A percentile compares a stretch with the other conserved stretches of the same genome.
These are phyloP conservation scores for Bryoerythrophyllum caledonicum DNA, from an alignment of 225 moss, liverwort and hornwort genomes.

Conservation along the genomic window DNA sequence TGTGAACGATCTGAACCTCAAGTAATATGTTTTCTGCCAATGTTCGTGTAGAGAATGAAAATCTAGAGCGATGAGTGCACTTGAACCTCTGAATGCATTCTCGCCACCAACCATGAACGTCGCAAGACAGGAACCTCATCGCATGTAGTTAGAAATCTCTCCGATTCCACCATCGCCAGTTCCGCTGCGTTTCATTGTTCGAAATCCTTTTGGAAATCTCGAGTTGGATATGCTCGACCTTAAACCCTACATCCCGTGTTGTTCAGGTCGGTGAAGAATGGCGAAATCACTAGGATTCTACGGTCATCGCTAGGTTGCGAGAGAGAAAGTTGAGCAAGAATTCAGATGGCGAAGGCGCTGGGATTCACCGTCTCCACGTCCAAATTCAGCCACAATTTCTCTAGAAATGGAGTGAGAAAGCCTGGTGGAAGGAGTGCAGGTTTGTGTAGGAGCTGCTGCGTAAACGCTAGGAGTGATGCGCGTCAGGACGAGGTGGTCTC, in stretches of 20 bases:
- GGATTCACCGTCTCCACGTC: constrained; percentile 30
- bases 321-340: too few relatives aligned
- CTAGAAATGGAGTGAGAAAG: constrained; percentile 4
- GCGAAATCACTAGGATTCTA: constrained; percentile 27
- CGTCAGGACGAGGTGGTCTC: too few relatives aligned
- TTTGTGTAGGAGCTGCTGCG: constrained; percentile 4
- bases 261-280: constrained; percentile 19
- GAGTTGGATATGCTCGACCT: not conserved
- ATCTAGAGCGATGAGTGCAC: not conserved
- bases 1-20: not conserved
- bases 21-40: not conserved
- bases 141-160: not conserved
- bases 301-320: not conserved
- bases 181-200: not conserved
- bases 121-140: too few relatives aligned
- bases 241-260: not conserved
- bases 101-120: too few relatives aligned
- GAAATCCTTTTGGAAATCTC: too few relatives aligned
- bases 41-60: not conserved
- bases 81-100: not conserved
- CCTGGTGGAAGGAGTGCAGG: not conserved
- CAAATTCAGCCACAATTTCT: not conserved
- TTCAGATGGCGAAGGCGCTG: constrained; percentile 35
- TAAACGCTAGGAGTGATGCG: not conserved
- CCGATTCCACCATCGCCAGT: not conserved